Evolutionary conservation across 306 rosid species (phyloP).

Genomic region (Pyrus betulifolia): DNA sequence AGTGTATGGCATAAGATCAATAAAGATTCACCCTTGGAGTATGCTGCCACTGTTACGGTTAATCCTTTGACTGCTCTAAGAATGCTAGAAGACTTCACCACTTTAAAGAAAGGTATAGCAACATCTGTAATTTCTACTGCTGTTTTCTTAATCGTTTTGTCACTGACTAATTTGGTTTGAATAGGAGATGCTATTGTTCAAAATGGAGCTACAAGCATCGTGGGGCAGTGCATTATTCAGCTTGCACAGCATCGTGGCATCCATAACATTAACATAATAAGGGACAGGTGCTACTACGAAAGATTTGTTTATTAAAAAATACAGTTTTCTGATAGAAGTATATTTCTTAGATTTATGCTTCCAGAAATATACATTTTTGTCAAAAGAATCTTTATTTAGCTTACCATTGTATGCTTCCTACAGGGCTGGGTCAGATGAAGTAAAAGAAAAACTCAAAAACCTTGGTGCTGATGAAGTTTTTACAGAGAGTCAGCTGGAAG

Average conservation of each 20-base stretch:
- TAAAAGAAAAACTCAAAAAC: slow-evolving; percentile 58
- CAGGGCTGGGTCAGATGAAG: slow-evolving; percentile 74
- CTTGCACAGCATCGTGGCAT: slow-evolving; percentile 65
- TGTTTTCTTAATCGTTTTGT: not conserved
- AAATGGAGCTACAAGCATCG: slow-evolving; percentile 97
- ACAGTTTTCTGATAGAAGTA: not conserved
- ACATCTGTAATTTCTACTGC: not conserved
- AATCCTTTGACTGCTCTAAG: slow-evolving; percentile 86
- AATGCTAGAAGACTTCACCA: slow-evolving; percentile 72
- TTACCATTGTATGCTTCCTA: slow-evolving; percentile 9
- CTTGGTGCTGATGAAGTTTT: slow-evolving; percentile 86
- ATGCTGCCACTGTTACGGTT: slow-evolving; percentile 81
- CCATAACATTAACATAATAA: slow-evolving; percentile 59
- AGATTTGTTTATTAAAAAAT: not conserved
- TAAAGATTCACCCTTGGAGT: slow-evolving; percentile 69
- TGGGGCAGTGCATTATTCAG: slow-evolving; percentile 94
- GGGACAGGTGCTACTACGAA: slow-evolving; percentile 65
- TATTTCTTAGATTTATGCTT: not conserved
- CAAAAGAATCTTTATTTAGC: not conserved
- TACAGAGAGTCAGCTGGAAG: slow-evolving; percentile 70
- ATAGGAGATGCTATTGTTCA: slow-evolving; percentile 87
- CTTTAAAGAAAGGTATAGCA: slow-evolving; percentile 56
- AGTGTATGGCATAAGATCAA: slow-evolving; percentile 65
- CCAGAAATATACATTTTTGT: not conserved
- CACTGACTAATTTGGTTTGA: slow-evolving; percentile 9